phyloP scores from a whole-genome alignment of 768 basidiomycete species.

The Tricholoma hemisulphureum region DNA sequence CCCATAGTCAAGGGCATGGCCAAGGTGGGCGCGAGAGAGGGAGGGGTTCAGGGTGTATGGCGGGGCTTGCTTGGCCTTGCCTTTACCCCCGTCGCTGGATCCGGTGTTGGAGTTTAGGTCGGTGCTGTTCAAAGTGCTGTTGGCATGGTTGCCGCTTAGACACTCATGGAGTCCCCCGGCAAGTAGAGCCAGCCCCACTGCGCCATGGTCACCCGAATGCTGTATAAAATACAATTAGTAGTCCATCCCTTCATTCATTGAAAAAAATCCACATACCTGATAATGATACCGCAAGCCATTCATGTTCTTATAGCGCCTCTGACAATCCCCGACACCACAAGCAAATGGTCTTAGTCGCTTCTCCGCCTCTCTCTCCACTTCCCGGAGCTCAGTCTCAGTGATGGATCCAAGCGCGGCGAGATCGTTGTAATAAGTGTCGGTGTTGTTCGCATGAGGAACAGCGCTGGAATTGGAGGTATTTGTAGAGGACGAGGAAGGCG shows the following conservation, averaged over 20 bases:
- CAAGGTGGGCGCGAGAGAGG: not conserved
- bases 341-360: constrained; percentile 80
- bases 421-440: constrained; percentile 29
- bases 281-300: constrained; percentile 96
- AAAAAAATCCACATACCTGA: constrained; percentile 34
- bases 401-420: constrained; percentile 39
- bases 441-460: constrained; percentile 9
- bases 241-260: not conserved
- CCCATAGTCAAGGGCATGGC: not conserved
- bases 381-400: constrained; percentile 62
- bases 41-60: not conserved
- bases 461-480: not conserved
- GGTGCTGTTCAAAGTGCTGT: not conserved
- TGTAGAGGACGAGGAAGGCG: not conserved
- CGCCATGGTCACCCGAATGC: constrained; percentile 94
- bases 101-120: not conserved
- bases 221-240: not conserved
- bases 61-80: constrained; percentile 7
- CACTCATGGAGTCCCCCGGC: constrained; percentile 67
- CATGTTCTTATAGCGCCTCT: constrained; percentile 96
- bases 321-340: constrained; percentile 84
- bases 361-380: constrained; percentile 84
- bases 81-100: constrained; percentile 16
- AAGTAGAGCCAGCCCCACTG: constrained; percentile 79
- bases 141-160: constrained; percentile 15